phyloP scores from a whole-genome alignment of 768 basidiomycete genomes.

The Boletus reticulatus region DNA sequence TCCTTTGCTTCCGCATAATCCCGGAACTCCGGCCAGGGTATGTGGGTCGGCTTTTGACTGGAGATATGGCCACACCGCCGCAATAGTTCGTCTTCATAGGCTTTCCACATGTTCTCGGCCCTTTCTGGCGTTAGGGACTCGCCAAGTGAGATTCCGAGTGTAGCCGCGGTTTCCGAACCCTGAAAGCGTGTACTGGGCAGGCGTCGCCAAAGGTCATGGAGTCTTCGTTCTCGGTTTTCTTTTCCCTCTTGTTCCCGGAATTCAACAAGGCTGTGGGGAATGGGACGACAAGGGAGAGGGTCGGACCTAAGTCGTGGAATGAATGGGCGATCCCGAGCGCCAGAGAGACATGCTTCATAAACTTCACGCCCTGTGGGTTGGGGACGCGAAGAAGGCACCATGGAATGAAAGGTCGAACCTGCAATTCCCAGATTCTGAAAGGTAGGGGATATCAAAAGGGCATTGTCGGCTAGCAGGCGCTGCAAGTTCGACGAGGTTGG shows the following conservation, averaged over 20 bases:
- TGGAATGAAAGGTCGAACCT: conserved; percentile 21
- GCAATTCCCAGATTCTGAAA: conserved; percentile 13
- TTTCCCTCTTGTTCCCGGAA: conserved; percentile 65
- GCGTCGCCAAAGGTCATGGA: conserved; percentile 63
- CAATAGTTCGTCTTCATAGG: conserved; percentile 79
- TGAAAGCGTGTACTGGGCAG: conserved; percentile 39
- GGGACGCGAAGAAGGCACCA: conserved; percentile 23
- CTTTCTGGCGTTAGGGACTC: conserved; percentile 44
- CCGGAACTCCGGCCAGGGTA: conserved; percentile 72
- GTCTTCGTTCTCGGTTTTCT: conserved; percentile 55
- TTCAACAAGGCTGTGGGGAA: conserved; percentile 54
- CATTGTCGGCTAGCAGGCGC: conserved; percentile 23
- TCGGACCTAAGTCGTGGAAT: conserved; percentile 63
- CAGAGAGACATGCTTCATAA: conserved; percentile 51
- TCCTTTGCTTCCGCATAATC: conserved; percentile 80
- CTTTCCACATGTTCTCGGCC: conserved; percentile 60
- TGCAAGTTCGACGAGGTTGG: conserved; percentile 19
- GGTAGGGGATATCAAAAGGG: conserved; percentile 21
- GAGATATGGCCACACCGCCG: conserved; percentile 46
- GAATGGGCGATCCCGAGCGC: conserved; percentile 51
- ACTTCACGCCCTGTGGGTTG: conserved; percentile 46
- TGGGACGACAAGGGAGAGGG: conserved; percentile 36
- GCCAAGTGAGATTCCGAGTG: conserved; percentile 11
- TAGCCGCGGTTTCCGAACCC: conserved; percentile 24
- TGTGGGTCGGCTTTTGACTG: conserved; percentile 41